Evolutionary conservation across 208 protist genomes (phyloP), one percentile per base, ranked within the genome.

Genomic region (Dictyostelium gargantuum): DNA sequence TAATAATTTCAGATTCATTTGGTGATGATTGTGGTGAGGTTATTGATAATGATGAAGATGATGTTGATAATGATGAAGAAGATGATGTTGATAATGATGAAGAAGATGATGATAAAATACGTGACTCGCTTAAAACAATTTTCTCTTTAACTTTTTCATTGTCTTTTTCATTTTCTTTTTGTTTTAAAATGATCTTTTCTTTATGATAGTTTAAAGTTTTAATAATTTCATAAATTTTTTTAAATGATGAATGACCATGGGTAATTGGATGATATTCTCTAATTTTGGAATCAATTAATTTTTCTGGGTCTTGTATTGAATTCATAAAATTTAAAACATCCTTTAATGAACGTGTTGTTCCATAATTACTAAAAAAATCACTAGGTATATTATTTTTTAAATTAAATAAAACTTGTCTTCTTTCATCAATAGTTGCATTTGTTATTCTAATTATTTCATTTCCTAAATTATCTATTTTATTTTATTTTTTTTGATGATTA

Each of bases 401-500:
- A 46, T 52, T 76, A 35, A 35, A 76, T 52, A 42, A 11, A 76
- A 76, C 42, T 15, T 76, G 13, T 76, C 42, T 76, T 38, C 42
- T 76, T 1, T 52, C 26, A 76, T 76, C 72, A 21, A 23, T 6
- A 15, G 23, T 42, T 38, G 72, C 26, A 46, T 42, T 42, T 48
- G 42, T 52, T 32, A 76, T 46, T 76, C 72, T 76, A 76, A 76
- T 76, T 21, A 76, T 76, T 76, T 76, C 72, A 52, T 76, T 38
- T 42, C 72, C 72, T 26, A 76, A 42, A 6, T 75, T 48, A 75
- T n/a, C n/a, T n/a, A n/a, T n/a, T n/a, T n/a, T n/a, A n/a, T n/a
- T n/a, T n/a, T n/a, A n/a, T n/a, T n/a, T n/a, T n/a, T n/a, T n/a
- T n/a, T n/a, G n/a, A n/a, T n/a, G n/a, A n/a, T n/a, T n/a, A n/a